Conservation (phyloP, 1,284 basidiomycete species). For the Tetrapyrgos nigripes region DNA sequence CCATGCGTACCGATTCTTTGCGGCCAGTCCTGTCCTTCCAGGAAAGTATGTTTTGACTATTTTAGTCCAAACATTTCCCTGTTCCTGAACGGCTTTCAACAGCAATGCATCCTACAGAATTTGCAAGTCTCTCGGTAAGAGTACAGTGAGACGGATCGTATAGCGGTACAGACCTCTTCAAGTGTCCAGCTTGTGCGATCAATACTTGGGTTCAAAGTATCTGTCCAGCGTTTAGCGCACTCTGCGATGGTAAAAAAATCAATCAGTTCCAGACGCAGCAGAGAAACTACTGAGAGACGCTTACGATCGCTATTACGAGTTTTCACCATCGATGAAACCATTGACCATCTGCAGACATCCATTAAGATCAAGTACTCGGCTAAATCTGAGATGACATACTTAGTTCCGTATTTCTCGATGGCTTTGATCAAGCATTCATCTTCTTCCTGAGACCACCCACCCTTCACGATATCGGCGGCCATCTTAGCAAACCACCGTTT, state of each 20-base stretch:
- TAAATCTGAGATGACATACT: conserved; percentile 31
- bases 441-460: conserved; percentile 62
- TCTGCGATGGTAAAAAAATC: conserved; percentile 38
- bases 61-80: conserved; percentile 62
- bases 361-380: background rate
- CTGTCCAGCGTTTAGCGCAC: conserved; percentile 64
- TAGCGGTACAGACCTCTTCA: conserved; percentile 44
- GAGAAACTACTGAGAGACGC: conserved; percentile 25
- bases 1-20: conserved; percentile 57
- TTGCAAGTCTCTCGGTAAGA: conserved; percentile 22
- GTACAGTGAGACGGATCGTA: conserved; percentile 3
- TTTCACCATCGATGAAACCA: conserved; percentile 59
- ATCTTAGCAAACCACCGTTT: conserved; percentile 3
- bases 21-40: conserved; percentile 58
- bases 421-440: conserved; percentile 58
- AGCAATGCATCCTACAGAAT: conserved; percentile 51
- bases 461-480: conserved; percentile 51
- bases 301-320: conserved; percentile 61
- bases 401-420: conserved; percentile 56
- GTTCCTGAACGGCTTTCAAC: conserved; percentile 53
- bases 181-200: conserved; percentile 59
- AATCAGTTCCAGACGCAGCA: conserved; percentile 12
- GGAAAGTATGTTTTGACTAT: conserved; percentile 63
- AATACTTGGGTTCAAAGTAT: conserved; percentile 60
- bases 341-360: conserved; percentile 49